A percentile compares a stretch with the other conserved stretches of the same genome.
phyloP scores from a whole-genome alignment of 129 eudicot species.

The Calendula officinalis region DNA sequence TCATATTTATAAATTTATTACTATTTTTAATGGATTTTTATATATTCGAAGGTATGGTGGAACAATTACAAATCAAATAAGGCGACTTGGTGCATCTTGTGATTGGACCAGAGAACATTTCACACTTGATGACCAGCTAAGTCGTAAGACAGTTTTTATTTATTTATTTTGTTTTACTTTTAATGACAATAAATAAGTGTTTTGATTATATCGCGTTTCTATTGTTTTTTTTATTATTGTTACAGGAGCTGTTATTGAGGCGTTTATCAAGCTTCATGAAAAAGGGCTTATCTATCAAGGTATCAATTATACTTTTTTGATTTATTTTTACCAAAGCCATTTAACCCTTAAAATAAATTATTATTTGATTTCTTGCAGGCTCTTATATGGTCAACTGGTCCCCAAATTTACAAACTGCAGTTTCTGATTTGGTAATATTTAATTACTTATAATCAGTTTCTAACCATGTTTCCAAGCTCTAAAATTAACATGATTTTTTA shows the following conservation, averaged over 20 bases:
- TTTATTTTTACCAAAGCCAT: not conserved
- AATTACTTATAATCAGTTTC: constrained; percentile 6
- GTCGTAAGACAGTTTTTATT: constrained; percentile 72
- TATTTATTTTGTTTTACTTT: constrained; percentile 16
- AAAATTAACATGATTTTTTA: constrained; percentile 24
- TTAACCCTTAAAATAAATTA: not conserved
- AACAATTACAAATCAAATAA: constrained; percentile 86
- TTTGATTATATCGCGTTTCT: not conserved
- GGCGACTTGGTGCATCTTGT: constrained; percentile 98
- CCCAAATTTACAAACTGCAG: constrained; percentile 94
- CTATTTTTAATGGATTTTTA: not conserved
- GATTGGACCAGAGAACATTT: constrained; percentile 98
- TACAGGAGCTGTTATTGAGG: constrained; percentile 93
- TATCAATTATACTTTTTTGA: constrained; percentile 16
- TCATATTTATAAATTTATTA: not conserved
- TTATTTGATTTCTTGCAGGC: constrained; percentile 51
- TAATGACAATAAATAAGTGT: constrained; percentile 9
- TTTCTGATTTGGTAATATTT: constrained; percentile 86
- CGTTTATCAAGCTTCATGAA: constrained; percentile 89
- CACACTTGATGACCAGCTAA: constrained; percentile 94
- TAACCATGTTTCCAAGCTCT: constrained; percentile 7
- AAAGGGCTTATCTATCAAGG: constrained; percentile 99
- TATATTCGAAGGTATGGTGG: constrained; percentile 76
- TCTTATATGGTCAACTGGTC: constrained; percentile 99
- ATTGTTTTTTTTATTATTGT: constrained; percentile 7